These are phyloP conservation scores for Tremella fuciformis DNA, from an alignment of 768 basidiomycete species.

Conservation along the genomic window DNA sequence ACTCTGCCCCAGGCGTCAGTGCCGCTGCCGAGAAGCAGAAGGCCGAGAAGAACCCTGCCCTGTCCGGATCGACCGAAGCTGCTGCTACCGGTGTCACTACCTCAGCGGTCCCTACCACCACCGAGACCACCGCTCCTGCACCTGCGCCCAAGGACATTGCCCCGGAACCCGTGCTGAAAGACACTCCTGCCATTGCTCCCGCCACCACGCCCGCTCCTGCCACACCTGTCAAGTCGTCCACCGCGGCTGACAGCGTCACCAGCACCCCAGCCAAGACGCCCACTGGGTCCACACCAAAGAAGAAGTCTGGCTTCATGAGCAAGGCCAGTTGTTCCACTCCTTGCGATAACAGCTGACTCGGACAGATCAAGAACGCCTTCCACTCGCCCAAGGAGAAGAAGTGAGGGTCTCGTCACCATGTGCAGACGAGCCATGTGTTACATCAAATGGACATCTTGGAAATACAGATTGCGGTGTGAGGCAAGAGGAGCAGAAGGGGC, in stretches of 20 bases:
- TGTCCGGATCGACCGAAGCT: slow-evolving; percentile 13
- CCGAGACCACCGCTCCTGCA: slow-evolving; percentile 18
- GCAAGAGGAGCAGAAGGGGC: no score
- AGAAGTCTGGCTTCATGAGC: slow-evolving; percentile 46
- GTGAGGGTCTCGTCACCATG: not conserved
- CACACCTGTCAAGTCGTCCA: not conserved
- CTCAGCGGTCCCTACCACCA: slow-evolving; percentile 14
- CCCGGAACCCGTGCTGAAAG: slow-evolving; percentile 11
- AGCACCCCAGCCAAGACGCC: slow-evolving; percentile 12
- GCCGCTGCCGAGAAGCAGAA: slow-evolving; percentile 39
- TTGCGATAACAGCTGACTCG: not conserved
- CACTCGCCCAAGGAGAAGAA: slow-evolving; percentile 40
- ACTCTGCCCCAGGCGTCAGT: slow-evolving; percentile 29
- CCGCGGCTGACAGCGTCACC: slow-evolving; percentile 1
- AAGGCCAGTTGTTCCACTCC: slow-evolving; percentile 35
- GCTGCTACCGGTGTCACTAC: slow-evolving; percentile 1
- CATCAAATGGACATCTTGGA: no score
- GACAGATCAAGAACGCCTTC: slow-evolving; percentile 42
- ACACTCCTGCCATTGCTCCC: not conserved
- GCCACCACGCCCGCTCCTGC: slow-evolving; percentile 12
- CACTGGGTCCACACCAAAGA: slow-evolving; percentile 23
- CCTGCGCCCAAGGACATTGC: not conserved
- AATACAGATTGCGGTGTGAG: no score
- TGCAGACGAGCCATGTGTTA: no score
- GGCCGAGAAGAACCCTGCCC: slow-evolving; percentile 28